A percentile compares a stretch with the other conserved stretches of the same genome.
Evolutionary conservation across 108 stramenopile genomes (phyloP).

Genomic region (Pseudonitzschia delicatissima): DNA sequence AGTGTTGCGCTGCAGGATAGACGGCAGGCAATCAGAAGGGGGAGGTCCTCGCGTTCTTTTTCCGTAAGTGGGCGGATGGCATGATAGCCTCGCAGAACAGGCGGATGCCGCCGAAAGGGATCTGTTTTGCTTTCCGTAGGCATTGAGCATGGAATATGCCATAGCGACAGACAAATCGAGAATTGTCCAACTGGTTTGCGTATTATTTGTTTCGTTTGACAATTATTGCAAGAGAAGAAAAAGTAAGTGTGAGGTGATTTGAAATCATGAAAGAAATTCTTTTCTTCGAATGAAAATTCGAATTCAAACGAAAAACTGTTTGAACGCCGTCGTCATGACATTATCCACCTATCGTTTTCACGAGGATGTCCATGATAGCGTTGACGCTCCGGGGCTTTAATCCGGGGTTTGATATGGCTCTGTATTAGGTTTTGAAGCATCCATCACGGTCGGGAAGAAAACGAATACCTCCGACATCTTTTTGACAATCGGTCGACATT

Average conservation of each 20-base stretch:
- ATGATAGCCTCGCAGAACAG: constrained; percentile 71
- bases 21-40: constrained; percentile 68
- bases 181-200: constrained; percentile 69
- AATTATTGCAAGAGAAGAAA: constrained; percentile 14
- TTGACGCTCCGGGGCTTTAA: constrained; percentile 90
- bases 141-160: constrained; percentile 81
- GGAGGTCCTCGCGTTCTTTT: constrained; percentile 67
- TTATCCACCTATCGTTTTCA: constrained; percentile 28
- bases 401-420: constrained; percentile 85
- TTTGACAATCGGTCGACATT: constrained; percentile 80
- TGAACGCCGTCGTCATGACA: constrained; percentile 81
- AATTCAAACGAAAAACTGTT: constrained; percentile 42
- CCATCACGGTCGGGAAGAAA: constrained; percentile 46
- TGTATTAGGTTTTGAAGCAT: constrained; percentile 87
- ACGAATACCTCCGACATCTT: constrained; percentile 80
- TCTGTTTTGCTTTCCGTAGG: constrained; percentile 62
- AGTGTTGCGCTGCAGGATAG: constrained; percentile 76
- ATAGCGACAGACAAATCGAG: constrained; percentile 80
- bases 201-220: too few relatives aligned
- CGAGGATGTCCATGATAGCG: constrained; percentile 83
- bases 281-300: too few relatives aligned
- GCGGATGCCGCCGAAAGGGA: constrained; percentile 77
- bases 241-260: background rate
- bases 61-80: constrained; percentile 56
- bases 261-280: too few relatives aligned